Conservation (phyloP, 441 rosid genomes). For the Pelargonium australe region DNA sequence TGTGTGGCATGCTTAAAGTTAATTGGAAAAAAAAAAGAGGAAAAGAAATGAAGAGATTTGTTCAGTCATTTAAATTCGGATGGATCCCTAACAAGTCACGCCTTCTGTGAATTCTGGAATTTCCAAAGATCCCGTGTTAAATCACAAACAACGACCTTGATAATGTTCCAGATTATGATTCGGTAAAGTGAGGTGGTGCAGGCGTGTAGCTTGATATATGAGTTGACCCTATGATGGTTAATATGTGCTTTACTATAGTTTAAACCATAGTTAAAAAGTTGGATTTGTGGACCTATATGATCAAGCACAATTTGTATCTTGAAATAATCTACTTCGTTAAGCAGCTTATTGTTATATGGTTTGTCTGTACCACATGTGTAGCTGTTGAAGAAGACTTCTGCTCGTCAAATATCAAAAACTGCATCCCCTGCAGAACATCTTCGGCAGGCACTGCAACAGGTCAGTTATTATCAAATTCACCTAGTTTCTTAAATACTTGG, state of each 20-base stretch:
- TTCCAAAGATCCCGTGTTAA: neutral
- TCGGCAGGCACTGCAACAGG: slow-evolving; percentile 76
- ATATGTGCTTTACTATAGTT: neutral
- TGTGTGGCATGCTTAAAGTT: neutral
- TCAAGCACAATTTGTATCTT: slow-evolving; percentile 2
- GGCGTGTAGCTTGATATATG: neutral
- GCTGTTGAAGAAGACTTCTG: slow-evolving; percentile 88
- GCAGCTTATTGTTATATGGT: slow-evolving; percentile 38
- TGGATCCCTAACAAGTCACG: neutral
- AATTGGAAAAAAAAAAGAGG: neutral
- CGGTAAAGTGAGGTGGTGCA: neutral
- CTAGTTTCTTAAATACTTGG: neutral
- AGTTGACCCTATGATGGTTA: neutral
- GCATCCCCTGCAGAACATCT: slow-evolving; percentile 83
- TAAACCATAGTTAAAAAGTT: neutral
- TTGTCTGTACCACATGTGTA: slow-evolving; percentile 47
- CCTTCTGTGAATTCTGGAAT: neutral
- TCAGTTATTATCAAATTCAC: slow-evolving; percentile 31
- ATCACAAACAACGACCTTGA: neutral
- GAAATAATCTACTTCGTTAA: slow-evolving; percentile 27
- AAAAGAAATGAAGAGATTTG: neutral
- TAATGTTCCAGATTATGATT: neutral
- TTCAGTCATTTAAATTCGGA: neutral
- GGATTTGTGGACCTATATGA: neutral
- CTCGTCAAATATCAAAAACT: slow-evolving; percentile 68